These are phyloP conservation scores for Tetrahymena borealis DNA, from an alignment of 73 alveolate species.

Conservation along the genomic window DNA sequence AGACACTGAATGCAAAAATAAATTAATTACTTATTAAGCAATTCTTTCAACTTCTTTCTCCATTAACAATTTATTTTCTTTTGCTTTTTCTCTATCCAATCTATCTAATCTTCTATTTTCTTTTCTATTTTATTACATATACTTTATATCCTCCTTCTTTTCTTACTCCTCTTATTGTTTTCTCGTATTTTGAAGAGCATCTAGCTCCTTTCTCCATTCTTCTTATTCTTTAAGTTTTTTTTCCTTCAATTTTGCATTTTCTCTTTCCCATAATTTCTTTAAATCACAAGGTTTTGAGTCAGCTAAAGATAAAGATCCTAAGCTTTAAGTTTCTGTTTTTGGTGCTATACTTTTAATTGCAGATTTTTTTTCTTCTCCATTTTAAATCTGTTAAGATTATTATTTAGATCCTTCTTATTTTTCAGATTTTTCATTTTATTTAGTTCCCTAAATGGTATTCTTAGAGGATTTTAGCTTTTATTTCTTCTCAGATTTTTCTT, in stretches of 20 bases:
- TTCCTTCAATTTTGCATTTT: not conserved
- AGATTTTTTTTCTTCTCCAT: too few species aligned
- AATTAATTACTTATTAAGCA: not conserved
- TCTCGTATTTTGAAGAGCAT: not conserved
- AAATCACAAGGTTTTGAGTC: not conserved
- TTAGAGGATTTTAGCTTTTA: not conserved
- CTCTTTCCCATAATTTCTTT: not conserved
- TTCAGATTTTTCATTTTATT: not conserved
- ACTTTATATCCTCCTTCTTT: not conserved
- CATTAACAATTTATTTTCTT: not conserved
- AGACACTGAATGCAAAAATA: too few species aligned
- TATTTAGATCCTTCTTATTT: not conserved
- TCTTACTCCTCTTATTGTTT: not conserved
- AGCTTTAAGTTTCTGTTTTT: not conserved
- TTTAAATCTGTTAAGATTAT: not conserved
- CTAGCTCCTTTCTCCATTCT: not conserved
- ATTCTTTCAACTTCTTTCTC: not conserved
- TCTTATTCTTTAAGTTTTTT: not conserved
- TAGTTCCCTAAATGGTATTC: not conserved
- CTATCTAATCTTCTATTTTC: not conserved
- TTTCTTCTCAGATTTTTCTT: not conserved
- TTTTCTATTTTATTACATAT: not conserved
- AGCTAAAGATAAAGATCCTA: not conserved
- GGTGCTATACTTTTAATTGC: not conserved
- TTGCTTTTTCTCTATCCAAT: not conserved